phyloP scores from a whole-genome alignment of 805 yeast genomes.

The Lachancea lanzarotensis region DNA sequence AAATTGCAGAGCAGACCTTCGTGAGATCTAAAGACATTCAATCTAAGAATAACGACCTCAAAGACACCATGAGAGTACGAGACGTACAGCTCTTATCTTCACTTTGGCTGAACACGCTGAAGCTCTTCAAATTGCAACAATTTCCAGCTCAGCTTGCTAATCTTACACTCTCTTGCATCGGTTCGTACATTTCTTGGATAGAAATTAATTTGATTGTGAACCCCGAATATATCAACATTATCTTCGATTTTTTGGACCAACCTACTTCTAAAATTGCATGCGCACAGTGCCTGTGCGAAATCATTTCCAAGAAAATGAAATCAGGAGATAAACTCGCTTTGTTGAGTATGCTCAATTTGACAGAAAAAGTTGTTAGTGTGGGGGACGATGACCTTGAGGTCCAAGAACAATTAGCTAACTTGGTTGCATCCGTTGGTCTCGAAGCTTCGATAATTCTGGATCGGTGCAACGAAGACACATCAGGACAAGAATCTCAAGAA shows the following conservation, averaged over 20 bases:
- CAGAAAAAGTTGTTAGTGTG: conserved; percentile 38
- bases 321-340: conserved; percentile 59
- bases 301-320: conserved; percentile 72
- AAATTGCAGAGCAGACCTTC: conserved; percentile 88
- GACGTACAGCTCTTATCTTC: conserved; percentile 63
- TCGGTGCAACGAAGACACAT: conserved; percentile 34
- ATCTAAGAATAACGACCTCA: conserved; percentile 62
- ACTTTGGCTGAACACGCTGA: conserved; percentile 53
- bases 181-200: conserved; percentile 89
- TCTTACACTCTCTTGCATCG: conserved; percentile 52
- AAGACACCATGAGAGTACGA: conserved; percentile 72
- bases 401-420: conserved; percentile 66
- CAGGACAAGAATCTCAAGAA: conserved; percentile 33
- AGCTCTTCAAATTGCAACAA: conserved; percentile 14
- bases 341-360: conserved; percentile 59
- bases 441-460: conserved; percentile 72
- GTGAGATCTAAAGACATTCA: conserved; percentile 55
- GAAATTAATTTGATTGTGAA: conserved; percentile 65
- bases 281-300: conserved; percentile 45
- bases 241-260: conserved; percentile 52
- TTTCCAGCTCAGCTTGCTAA: conserved; percentile 23
- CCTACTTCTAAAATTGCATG: conserved; percentile 50
- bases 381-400: conserved; percentile 51
- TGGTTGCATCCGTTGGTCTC: conserved; percentile 64
- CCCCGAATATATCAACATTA: conserved; percentile 44